These are phyloP conservation scores for Filobasidium wieringae DNA, from an alignment of 768 basidiomycete species.

Conservation along the genomic window DNA sequence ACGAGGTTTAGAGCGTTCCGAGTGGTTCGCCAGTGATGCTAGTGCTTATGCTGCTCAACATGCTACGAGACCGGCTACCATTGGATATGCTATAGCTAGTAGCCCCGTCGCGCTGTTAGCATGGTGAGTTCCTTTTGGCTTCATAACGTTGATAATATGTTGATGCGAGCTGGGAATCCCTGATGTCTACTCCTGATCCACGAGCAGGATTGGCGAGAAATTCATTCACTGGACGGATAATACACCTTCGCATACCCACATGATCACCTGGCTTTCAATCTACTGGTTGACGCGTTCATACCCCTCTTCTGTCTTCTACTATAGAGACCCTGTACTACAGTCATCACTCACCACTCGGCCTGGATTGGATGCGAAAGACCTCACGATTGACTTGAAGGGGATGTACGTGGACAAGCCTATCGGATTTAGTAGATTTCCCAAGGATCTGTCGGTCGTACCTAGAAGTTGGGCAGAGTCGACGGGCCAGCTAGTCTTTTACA, in stretches of 20 bases:
- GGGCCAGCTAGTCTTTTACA: slow-evolving; percentile 28
- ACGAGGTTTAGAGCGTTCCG: background rate
- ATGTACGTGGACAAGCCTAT: slow-evolving; percentile 23
- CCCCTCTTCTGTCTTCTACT: slow-evolving; percentile 26
- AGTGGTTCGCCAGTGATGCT: slow-evolving; percentile 5
- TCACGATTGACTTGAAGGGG: background rate
- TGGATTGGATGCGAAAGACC: background rate
- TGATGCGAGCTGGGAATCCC: background rate
- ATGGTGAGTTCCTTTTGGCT: slow-evolving; percentile 17
- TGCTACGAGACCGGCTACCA: slow-evolving; percentile 22
- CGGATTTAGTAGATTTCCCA: slow-evolving; percentile 32
- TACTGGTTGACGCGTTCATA: slow-evolving; percentile 35
- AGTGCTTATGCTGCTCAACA: slow-evolving; percentile 25
- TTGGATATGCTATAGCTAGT: slow-evolving; percentile 25
- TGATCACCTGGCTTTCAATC: slow-evolving; percentile 28
- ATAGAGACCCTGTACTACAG: slow-evolving; percentile 12
- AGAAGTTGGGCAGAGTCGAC: slow-evolving; percentile 27
- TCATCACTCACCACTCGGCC: background rate
- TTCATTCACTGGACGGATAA: slow-evolving; percentile 30
- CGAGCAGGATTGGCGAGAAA: slow-evolving; percentile 37
- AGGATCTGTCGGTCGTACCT: slow-evolving; percentile 30
- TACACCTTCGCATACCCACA: slow-evolving; percentile 14
- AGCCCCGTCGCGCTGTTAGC: slow-evolving; percentile 29
- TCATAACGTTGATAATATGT: background rate
- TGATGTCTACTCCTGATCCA: background rate